Conservation (phyloP, 139 green algal genomes). For the Dunaliella primolecta region DNA sequence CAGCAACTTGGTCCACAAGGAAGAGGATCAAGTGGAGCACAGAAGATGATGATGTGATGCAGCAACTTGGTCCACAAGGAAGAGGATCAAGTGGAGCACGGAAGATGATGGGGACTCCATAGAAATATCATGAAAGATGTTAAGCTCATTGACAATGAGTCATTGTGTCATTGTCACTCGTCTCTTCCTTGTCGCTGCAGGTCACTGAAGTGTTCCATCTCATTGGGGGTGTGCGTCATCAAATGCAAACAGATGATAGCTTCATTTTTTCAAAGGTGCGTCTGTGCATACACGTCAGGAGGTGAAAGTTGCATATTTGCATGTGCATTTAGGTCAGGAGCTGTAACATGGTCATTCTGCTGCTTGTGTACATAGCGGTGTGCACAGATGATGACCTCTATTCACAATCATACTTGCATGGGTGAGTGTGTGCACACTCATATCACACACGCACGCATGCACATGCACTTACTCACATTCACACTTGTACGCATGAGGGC, state of each 20-base stretch:
- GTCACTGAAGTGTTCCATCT: conserved; percentile 23
- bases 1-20: too few relatives aligned
- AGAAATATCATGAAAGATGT: too few relatives aligned
- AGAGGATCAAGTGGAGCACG: too few relatives aligned
- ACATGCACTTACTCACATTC: not conserved
- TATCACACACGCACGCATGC: not conserved
- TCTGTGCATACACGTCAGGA: not conserved
- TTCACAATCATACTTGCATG: not conserved
- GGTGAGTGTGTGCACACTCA: not conserved
- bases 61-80: too few relatives aligned
- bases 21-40: too few relatives aligned
- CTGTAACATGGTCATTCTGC: too few relatives aligned
- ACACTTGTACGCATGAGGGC: not conserved
- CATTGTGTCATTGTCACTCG: too few relatives aligned
- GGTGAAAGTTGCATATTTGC: too few relatives aligned
- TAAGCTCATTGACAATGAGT: too few relatives aligned
- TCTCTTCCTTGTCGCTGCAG: too few relatives aligned
- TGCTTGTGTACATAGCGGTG: not conserved
- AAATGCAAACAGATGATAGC: conserved; percentile 61
- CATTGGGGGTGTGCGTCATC: conserved; percentile 14
- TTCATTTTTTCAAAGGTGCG: conserved; percentile 67
- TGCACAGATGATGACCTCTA: not conserved
- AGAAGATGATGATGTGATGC: too few relatives aligned
- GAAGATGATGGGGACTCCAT: too few relatives aligned
- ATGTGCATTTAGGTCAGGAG: not conserved